Evolutionary conservation across 1,284 basidiomycete species (phyloP).

Genomic region (Thelephora terrestris): DNA sequence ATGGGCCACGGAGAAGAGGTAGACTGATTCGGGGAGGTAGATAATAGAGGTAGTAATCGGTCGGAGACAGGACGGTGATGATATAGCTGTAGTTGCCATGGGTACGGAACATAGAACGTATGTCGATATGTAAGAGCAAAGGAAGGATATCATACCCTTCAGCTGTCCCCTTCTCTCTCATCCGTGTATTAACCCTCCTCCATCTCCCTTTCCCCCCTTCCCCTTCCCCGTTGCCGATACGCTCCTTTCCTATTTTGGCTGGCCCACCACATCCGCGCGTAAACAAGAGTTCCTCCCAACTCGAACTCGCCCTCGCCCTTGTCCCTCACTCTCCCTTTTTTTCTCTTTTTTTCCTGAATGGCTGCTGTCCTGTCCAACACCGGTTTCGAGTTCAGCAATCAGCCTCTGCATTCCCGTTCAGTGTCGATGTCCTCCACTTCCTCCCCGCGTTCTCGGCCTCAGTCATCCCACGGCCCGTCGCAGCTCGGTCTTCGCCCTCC

Average conservation of each 20-base stretch:
- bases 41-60: constrained; percentile 1
- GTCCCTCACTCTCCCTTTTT: constrained; percentile 15
- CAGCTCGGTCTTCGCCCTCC: constrained; percentile 37
- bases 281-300: no score
- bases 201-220: constrained; percentile 22
- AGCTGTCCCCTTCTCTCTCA: constrained; percentile 7
- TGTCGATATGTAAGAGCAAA: no score
- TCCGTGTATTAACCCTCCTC: constrained; percentile 3
- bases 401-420: constrained; percentile 60
- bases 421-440: constrained; percentile 66
- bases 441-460: constrained; percentile 60
- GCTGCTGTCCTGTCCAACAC: constrained; percentile 55
- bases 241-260: no score
- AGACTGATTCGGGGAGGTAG: constrained; percentile 6
- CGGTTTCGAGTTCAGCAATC: constrained; percentile 58
- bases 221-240: no score
- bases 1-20: constrained; percentile 28
- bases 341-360: constrained; percentile 31
- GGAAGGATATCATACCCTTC: no score
- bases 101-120: no score
- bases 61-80: no score
- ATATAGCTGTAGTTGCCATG: no score
- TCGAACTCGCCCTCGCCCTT: constrained; percentile 15
- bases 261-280: no score
- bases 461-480: constrained; percentile 57